Percentiles rank a stretch among this genome's conserved stretches.
phyloP scores from a whole-genome alignment of 345 rosid genomes.

The Angophora floribunda region DNA sequence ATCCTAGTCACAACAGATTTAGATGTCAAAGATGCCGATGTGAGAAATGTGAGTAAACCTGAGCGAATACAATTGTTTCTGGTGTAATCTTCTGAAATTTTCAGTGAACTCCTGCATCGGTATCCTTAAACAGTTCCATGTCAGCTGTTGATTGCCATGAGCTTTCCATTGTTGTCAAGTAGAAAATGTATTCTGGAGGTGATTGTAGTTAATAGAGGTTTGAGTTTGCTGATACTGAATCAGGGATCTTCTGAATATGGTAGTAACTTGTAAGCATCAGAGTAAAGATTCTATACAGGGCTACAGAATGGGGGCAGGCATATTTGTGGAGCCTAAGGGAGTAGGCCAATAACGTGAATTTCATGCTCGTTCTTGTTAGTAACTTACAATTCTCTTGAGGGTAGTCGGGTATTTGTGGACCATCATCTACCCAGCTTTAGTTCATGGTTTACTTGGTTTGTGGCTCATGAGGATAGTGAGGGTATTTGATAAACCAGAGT shows the following conservation, averaged over 20 bases:
- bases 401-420: neutral
- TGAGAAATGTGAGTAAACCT: conserved; percentile 60
- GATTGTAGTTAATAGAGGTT: neutral
- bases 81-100: neutral
- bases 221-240: neutral
- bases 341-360: neutral
- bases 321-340: neutral
- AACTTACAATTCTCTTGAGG: neutral
- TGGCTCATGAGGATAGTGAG: neutral
- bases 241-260: neutral
- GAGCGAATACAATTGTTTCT: neutral
- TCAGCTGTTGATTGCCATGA: neutral
- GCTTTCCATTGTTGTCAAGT: rapidly evolving
- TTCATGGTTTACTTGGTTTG: neutral
- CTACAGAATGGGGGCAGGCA: neutral
- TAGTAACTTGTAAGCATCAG: neutral
- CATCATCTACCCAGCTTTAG: neutral
- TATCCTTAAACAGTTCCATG: neutral
- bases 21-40: conserved; percentile 87
- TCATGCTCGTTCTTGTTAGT: neutral
- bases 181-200: neutral
- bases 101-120: neutral
- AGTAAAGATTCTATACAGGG: neutral
- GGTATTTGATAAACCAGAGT: neutral
- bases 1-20: conserved; percentile 83